Conservation (phyloP, 1,139 yeast species). For the Magnusiomyces fungicola region DNA sequence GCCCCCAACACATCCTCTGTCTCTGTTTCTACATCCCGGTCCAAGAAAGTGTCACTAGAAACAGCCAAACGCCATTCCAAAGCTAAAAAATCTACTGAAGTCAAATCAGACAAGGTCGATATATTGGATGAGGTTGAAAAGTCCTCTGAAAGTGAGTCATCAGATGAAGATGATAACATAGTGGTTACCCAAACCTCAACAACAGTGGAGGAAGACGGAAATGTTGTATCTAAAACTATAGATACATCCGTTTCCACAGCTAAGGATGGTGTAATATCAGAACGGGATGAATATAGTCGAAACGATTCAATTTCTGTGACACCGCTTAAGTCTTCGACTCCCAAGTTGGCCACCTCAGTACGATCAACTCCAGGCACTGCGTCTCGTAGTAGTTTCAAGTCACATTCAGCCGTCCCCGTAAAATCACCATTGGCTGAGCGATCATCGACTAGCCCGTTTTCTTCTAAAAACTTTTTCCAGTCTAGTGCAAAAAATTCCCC, state of each 20-base stretch:
- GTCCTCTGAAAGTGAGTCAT: background rate
- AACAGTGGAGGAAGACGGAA: background rate
- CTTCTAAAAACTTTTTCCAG: slow-evolving; percentile 40
- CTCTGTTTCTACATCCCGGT: too few relatives aligned
- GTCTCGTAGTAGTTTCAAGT: background rate
- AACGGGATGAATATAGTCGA: too few relatives aligned
- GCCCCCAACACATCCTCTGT: too few relatives aligned
- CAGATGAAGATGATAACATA: too few relatives aligned
- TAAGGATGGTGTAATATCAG: too few relatives aligned
- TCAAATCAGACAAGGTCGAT: background rate
- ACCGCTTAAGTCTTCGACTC: slow-evolving; percentile 2
- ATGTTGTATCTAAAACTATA: too few relatives aligned
- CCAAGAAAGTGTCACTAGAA: too few relatives aligned
- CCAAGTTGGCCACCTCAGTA: slow-evolving; percentile 7
- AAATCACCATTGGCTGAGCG: background rate
- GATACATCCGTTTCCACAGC: too few relatives aligned
- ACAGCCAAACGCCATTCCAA: too few relatives aligned
- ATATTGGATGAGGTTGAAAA: background rate
- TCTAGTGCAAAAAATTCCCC: slow-evolving; percentile 23
- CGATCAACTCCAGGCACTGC: slow-evolving; percentile 3
- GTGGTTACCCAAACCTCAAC: background rate
- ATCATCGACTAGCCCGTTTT: slow-evolving; percentile 30
- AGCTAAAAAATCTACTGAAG: background rate
- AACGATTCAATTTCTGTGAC: too few relatives aligned
- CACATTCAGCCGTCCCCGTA: background rate